Percentiles rank a stretch among this genome's conserved stretches.
Conservation (phyloP, 139 green algal genomes). For the Mychonastes homosphaera region DNA sequence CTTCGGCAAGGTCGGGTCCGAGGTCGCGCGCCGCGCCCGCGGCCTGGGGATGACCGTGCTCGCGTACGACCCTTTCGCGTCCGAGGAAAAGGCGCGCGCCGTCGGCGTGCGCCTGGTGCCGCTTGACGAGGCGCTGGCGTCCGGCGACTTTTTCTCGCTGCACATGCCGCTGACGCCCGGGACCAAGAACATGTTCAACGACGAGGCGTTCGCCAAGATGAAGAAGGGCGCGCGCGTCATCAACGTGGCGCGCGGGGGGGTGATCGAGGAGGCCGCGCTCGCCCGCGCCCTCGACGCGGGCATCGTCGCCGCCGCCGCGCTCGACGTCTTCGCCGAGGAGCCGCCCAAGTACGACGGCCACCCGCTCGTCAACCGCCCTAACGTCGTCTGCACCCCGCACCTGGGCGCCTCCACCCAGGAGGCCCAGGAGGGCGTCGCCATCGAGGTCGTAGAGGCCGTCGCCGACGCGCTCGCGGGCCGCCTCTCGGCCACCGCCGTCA, state of each 20-base stretch:
- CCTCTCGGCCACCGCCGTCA: constrained; percentile 78
- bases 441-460: constrained; percentile 92
- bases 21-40: constrained; percentile 76
- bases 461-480: constrained; percentile 76
- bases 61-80: constrained; percentile 88
- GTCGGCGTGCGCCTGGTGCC: constrained; percentile 67
- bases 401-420: constrained; percentile 83
- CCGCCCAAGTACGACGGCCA: constrained; percentile 48
- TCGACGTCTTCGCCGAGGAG: constrained; percentile 87
- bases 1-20: constrained; percentile 91
- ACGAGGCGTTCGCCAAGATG: constrained; percentile 73
- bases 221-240: constrained; percentile 83
- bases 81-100: constrained; percentile 60
- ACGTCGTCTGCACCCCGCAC: constrained; percentile 91
- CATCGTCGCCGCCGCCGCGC: constrained; percentile 54
- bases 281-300: constrained; percentile 66
- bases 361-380: constrained; percentile 31
- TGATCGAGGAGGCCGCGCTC: constrained; percentile 85
- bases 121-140: constrained; percentile 75
- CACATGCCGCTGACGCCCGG: constrained; percentile 64
- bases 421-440: constrained; percentile 87
- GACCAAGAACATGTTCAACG: constrained; percentile 74
- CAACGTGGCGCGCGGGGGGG: constrained; percentile 88
- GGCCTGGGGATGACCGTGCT: constrained; percentile 83
- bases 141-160: constrained; percentile 58